Evolutionary conservation across 2,329 filamentous ascomycete genomes (phyloP).

Genomic region (Westerdykella ornata): DNA sequence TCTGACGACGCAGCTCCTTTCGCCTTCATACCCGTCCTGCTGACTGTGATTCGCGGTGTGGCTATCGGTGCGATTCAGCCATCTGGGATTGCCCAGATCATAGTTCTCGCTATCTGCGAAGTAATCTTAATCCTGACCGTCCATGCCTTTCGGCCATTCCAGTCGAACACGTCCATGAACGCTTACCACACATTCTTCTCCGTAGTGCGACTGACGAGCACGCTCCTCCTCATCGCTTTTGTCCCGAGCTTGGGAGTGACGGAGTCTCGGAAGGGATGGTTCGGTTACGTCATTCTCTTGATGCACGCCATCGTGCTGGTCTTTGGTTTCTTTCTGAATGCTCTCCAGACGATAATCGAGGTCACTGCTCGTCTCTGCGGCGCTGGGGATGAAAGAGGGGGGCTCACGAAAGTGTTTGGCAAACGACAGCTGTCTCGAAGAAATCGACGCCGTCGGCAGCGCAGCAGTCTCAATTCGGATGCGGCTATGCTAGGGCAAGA

Average conservation of each 20-base stretch:
- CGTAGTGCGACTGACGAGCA: conserved; percentile 63
- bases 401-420: conserved; percentile 78
- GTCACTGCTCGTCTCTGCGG: conserved; percentile 76
- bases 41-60: conserved; percentile 80
- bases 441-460: conserved; percentile 54
- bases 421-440: conserved; percentile 81
- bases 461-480: conserved; percentile 76
- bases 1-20: conserved; percentile 89
- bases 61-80: conserved; percentile 89
- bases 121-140: conserved; percentile 82
- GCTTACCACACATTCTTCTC: conserved; percentile 86
- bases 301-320: conserved; percentile 79
- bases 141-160: conserved; percentile 84
- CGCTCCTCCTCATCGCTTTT: conserved; percentile 56
- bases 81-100: conserved; percentile 86
- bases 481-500: conserved; percentile 70
- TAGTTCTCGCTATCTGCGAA: conserved; percentile 88
- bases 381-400: conserved; percentile 72
- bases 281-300: conserved; percentile 83
- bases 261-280: conserved; percentile 81
- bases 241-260: conserved; percentile 73
- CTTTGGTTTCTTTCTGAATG: conserved; percentile 89
- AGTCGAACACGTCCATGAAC: conserved; percentile 93
- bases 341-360: conserved; percentile 83
- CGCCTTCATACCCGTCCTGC: conserved; percentile 74